Evolutionary conservation across 163 green algal genomes (phyloP).

Genomic region (Coccomyxa subellipsoidea): DNA sequence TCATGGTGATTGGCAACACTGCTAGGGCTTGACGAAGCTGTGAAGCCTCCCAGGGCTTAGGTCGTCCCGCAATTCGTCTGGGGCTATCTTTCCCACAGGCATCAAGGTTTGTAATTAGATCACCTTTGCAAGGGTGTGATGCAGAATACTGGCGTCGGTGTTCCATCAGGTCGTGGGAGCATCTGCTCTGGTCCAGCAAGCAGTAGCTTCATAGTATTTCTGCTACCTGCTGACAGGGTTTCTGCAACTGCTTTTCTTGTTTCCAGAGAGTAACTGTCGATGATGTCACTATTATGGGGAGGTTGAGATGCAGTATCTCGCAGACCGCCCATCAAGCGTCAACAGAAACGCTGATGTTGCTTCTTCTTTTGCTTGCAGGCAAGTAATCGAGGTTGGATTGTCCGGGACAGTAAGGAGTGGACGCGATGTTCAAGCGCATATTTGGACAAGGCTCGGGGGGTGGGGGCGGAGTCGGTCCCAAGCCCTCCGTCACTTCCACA

Average conservation of each 20-base stretch:
- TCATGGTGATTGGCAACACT: not conserved
- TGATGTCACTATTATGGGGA: too few species aligned
- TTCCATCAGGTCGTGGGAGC: too few species aligned
- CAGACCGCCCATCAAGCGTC: too few species aligned
- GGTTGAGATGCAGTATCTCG: too few species aligned
- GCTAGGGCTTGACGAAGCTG: not conserved
- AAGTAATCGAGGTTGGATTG: not conserved
- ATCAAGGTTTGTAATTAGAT: not conserved
- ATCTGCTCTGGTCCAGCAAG: too few species aligned
- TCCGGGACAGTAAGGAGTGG: not conserved
- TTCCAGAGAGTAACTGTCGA: not conserved
- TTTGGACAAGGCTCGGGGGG: slow-evolving; percentile 21
- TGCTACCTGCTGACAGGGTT: not conserved
- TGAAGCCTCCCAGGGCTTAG: not conserved
- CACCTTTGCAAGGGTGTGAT: too few species aligned
- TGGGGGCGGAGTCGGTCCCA: slow-evolving; percentile 11
- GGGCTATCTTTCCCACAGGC: not conserved
- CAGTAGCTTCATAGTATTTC: not conserved
- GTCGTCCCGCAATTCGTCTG: not conserved
- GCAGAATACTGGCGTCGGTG: too few species aligned
- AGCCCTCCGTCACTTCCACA: not conserved
- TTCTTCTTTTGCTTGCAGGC: not conserved
- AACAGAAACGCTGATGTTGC: not conserved
- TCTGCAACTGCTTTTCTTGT: not conserved
- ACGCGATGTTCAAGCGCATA: slow-evolving; percentile 34